These are phyloP conservation scores for Suhomyces sp. DNA, from an alignment of 805 yeast genomes.

Conservation along the genomic window DNA sequence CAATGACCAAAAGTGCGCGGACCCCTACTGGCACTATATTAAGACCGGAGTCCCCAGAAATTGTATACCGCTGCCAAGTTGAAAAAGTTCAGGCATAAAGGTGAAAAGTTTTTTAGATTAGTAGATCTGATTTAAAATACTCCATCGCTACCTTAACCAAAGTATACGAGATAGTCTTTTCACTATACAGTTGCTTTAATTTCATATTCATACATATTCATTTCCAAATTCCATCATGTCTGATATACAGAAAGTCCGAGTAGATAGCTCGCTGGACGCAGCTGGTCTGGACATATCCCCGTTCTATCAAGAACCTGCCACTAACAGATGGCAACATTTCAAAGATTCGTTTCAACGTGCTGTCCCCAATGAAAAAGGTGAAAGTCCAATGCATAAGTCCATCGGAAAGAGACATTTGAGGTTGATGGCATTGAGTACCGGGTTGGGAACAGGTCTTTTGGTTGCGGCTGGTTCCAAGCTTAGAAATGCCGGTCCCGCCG, in stretches of 20 bases:
- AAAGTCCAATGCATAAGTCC: slow-evolving; percentile 7
- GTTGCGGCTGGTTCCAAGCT: slow-evolving; percentile 30
- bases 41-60: too few relatives aligned
- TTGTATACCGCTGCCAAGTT: too few relatives aligned
- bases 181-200: too few relatives aligned
- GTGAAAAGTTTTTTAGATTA: too few relatives aligned
- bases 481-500: slow-evolving; percentile 25
- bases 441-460: slow-evolving; percentile 30
- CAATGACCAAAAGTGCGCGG: too few relatives aligned
- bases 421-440: slow-evolving; percentile 31
- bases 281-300: slow-evolving; percentile 9
- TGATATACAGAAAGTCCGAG: slow-evolving; percentile 1
- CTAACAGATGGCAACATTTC: slow-evolving; percentile 17
- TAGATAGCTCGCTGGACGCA: slow-evolving; percentile 2
- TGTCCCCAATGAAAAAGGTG: slow-evolving; percentile 8
- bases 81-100: too few relatives aligned
- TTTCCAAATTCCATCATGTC: too few relatives aligned
- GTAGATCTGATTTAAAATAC: too few relatives aligned
- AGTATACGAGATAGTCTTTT: too few relatives aligned
- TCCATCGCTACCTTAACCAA: too few relatives aligned
- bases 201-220: too few relatives aligned
- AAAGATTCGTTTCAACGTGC: slow-evolving; percentile 24
- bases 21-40: too few relatives aligned
- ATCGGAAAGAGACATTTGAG: slow-evolving; percentile 25
- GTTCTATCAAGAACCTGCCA: slow-evolving; percentile 4